Evolutionary conservation across 164 flowering plant genomes (phyloP).

Genomic region (Liquidambar formosana): DNA sequence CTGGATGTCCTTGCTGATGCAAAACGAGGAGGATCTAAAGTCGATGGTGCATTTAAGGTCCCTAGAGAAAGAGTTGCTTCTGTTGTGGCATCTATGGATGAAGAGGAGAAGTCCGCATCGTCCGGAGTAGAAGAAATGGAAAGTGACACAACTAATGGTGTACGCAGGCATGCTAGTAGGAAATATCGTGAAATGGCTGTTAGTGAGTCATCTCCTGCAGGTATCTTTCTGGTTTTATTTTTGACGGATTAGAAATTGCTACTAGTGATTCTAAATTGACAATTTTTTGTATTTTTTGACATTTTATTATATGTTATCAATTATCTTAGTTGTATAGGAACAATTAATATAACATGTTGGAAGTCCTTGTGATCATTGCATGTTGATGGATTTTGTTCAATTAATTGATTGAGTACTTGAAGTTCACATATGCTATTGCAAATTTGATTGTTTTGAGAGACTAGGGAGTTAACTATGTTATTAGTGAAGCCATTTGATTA

Average conservation of each 20-base stretch:
- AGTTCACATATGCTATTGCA: neutral
- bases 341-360: too few relatives aligned
- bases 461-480: neutral
- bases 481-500: neutral
- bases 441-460: neutral
- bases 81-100: slow-evolving; percentile 56
- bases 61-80: slow-evolving; percentile 59
- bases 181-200: slow-evolving; percentile 58
- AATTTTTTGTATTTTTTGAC: neutral
- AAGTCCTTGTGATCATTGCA: neutral
- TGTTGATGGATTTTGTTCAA: neutral
- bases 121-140: slow-evolving; percentile 48
- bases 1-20: slow-evolving; percentile 67
- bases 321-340: neutral
- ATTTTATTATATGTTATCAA: neutral
- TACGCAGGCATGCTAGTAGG: slow-evolving; percentile 35
- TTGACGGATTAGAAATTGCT: neutral
- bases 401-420: neutral
- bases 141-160: slow-evolving; percentile 10
- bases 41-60: slow-evolving; percentile 60
- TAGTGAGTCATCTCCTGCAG: slow-evolving; percentile 37
- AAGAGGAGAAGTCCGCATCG: slow-evolving; percentile 45
- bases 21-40: slow-evolving; percentile 53
- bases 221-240: slow-evolving; percentile 26
- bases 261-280: neutral